Base-by-base conservation (phyloP, 2,329 filamentous ascomycete genomes). In the Lithohypha guttulata region DNA sequence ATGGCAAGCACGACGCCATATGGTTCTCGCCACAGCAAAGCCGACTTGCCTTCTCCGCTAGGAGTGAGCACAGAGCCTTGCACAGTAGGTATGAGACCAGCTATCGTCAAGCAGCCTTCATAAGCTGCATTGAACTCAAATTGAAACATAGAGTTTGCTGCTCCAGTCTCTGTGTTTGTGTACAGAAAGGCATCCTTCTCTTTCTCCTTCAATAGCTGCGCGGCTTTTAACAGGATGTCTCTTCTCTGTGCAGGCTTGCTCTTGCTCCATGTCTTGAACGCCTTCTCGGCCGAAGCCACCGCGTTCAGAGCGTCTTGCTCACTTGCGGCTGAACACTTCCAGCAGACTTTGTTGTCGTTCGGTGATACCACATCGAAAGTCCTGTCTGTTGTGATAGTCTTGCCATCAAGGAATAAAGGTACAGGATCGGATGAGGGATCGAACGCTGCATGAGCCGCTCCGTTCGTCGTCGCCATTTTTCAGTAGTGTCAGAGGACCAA, bases 1-100 rank as follows among this genome's bases (percentile, higher is more conserved):
- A 93, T 85, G 2, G 75, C 78, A 20, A 93, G 63, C 11, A 87
- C 69, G 6, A 91, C 84, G 1, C 85, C 85, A 51, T 75, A 85
- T 0, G 85, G 84, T 59, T 87, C 81, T 54, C 77, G 79, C 47
- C 79, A 60, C 3, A 93, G 62, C 48, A 91, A 64, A 0, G 77
- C 82, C 34, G 62, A 67, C 17, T 68, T 67, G 0, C 67, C 69
- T 25, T 73, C 65, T 11, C 71, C 52, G 10, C 55, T 56, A 14
- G 65, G 62, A 2, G 59, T 58, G 0, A 71, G 71, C 13, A 72
- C 66, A 7, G 55, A 53, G 2, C 71, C 72, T 49, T 63, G 61
- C 13, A 46, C 48, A 10, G 45, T 27, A 19, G 43, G 42, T 11
- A 51, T 43, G 20, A 49, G 30, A 13, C 48, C 48, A 4, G 45